Percentiles rank a stretch among this genome's conserved stretches.
Conservation (phyloP, 768 basidiomycete genomes). For the Zangia roseola region DNA sequence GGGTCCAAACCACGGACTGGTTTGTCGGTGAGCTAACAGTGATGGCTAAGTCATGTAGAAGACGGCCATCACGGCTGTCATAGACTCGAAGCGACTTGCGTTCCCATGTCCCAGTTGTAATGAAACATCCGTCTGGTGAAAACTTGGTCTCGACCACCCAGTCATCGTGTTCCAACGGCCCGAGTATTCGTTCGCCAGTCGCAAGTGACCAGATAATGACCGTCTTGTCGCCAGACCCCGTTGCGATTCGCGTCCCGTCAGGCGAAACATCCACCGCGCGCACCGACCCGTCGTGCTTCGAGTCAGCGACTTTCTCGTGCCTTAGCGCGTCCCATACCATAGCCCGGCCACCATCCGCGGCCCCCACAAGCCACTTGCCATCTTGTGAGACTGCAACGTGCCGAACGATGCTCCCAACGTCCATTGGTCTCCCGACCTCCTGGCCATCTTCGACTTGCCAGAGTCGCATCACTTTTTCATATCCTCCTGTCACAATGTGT, state of each 20-base stretch:
- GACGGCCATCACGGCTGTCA: background rate
- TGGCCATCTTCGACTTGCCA: slow-evolving; percentile 1
- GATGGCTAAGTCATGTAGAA: background rate
- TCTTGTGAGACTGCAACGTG: background rate
- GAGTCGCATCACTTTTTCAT: background rate
- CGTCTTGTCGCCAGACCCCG: background rate
- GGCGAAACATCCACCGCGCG: background rate
- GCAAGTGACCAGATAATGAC: background rate
- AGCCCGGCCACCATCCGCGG: background rate
- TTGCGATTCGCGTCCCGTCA: background rate
- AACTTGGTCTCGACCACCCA: background rate
- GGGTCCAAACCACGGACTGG: background rate
- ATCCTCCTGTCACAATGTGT: slow-evolving; percentile 3
- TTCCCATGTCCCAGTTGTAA: background rate
- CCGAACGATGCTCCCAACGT: background rate
- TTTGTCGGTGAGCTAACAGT: background rate
- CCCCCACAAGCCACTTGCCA: slow-evolving; percentile 6
- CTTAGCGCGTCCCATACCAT: slow-evolving; percentile 1
- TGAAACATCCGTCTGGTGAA: background rate
- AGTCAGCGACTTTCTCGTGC: background rate
- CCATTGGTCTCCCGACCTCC: background rate
- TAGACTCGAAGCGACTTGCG: background rate
- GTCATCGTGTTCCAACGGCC: background rate
- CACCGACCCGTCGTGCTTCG: background rate
- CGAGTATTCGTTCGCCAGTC: background rate